Evolutionary conservation across 2,329 filamentous ascomycete species (phyloP).

Genomic region (Cadophora gregata): DNA sequence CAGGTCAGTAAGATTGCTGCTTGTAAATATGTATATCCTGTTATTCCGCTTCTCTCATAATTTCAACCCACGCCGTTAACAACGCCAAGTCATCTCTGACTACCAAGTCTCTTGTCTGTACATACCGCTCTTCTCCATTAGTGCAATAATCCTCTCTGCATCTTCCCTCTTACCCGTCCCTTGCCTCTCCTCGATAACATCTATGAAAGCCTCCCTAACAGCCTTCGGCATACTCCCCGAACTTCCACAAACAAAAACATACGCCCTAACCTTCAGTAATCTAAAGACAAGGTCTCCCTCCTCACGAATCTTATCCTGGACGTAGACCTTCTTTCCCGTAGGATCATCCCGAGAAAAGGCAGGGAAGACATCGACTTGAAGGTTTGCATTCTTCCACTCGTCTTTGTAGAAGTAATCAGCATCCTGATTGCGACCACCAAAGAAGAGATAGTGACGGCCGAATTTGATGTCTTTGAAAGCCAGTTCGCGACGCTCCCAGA

Average conservation of each 20-base stretch:
- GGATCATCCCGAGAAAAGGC: slow-evolving; percentile 75
- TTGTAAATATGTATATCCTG: background rate
- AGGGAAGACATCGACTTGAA: slow-evolving; percentile 60
- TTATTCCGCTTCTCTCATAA: background rate
- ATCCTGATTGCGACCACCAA: slow-evolving; percentile 76
- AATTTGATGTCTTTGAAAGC: slow-evolving; percentile 42
- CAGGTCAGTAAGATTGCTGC: background rate
- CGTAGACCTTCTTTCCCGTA: slow-evolving; percentile 62
- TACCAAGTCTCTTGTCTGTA: slow-evolving; percentile 77
- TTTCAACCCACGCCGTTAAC: background rate
- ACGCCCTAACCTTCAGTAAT: slow-evolving; percentile 57
- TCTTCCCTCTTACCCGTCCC: slow-evolving; percentile 49
- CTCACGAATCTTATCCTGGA: slow-evolving; percentile 54
- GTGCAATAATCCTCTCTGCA: slow-evolving; percentile 60
- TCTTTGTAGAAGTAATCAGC: slow-evolving; percentile 83
- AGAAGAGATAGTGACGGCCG: slow-evolving; percentile 67
- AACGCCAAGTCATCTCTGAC: background rate
- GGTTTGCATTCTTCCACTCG: slow-evolving; percentile 66
- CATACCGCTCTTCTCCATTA: slow-evolving; percentile 65
- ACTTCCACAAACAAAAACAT: slow-evolving; percentile 61
- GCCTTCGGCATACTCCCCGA: slow-evolving; percentile 76
- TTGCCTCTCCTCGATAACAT: slow-evolving; percentile 52
- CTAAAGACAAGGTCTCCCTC: slow-evolving; percentile 48
- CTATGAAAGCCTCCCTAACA: slow-evolving; percentile 69
- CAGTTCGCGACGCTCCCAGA: slow-evolving; percentile 67